Conservation (phyloP, 805 yeast species). For the Nakazawaea ernobii region DNA sequence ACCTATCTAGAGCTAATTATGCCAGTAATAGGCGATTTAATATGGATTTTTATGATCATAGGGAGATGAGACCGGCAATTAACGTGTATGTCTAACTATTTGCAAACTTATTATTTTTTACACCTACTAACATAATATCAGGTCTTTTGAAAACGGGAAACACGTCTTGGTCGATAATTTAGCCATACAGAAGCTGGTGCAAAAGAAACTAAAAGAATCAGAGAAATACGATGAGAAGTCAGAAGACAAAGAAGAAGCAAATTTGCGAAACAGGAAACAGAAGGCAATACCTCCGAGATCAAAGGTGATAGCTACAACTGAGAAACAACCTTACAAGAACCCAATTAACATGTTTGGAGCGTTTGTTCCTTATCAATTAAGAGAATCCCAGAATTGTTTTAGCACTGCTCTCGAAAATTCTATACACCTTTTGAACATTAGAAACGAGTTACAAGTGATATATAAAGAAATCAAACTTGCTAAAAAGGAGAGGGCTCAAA, state of each 20-base stretch:
- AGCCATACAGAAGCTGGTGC: background rate
- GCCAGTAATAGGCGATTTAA: constrained; percentile 17
- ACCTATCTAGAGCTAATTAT: constrained; percentile 39
- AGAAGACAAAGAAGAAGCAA: background rate
- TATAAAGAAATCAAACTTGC: constrained; percentile 3
- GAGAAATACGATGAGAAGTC: background rate
- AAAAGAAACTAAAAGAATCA: background rate
- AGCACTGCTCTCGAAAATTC: constrained; percentile 16
- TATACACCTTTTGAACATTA: constrained; percentile 1
- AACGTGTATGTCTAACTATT: constrained; percentile 9
- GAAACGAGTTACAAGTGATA: background rate
- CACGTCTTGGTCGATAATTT: background rate
- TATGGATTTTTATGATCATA: constrained; percentile 16
- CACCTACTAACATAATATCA: background rate
- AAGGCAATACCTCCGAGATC: background rate
- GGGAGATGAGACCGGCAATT: constrained; percentile 14
- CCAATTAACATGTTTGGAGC: constrained; percentile 33
- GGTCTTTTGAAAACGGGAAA: background rate
- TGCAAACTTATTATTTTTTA: background rate
- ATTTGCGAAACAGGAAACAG: constrained; percentile 2
- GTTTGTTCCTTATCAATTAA: constrained; percentile 29
- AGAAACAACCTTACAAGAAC: constrained; percentile 11
- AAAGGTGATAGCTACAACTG: too few species aligned
- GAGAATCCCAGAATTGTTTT: constrained; percentile 24
- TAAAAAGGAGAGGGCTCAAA: background rate